phyloP scores from a whole-genome alignment of 148 eudicot genomes.

The Rhododendron ferrugineum region DNA sequence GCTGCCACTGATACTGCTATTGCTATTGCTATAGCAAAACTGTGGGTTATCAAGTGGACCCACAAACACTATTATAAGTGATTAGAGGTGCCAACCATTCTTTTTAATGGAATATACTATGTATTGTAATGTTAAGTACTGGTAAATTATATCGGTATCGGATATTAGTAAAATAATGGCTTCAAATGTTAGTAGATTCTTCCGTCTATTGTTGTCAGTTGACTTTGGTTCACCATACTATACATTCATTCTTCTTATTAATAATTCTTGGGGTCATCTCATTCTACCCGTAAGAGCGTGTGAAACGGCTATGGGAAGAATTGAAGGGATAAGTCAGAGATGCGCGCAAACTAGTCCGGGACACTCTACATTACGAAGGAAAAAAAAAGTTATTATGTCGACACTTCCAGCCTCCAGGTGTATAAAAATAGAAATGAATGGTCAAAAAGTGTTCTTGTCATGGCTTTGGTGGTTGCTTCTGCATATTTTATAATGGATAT shows the following conservation, averaged over 20 bases:
- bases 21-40: background rate
- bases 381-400: background rate
- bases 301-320: no score
- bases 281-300: no score
- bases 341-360: fast-evolving
- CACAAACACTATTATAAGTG: background rate
- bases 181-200: background rate
- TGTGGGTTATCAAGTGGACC: background rate
- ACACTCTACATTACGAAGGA: no score
- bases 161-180: background rate
- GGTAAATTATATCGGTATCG: background rate
- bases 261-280: no score
- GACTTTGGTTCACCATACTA: background rate
- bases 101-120: background rate
- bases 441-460: background rate
- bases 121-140: background rate
- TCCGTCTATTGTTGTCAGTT: background rate
- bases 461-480: background rate
- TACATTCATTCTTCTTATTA: background rate
- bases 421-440: background rate
- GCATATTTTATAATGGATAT: background rate
- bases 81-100: background rate
- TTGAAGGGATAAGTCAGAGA: no score
- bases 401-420: background rate
- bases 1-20: background rate